Percentiles rank a stretch among this genome's conserved stretches.
Conservation (phyloP, 2,329 filamentous ascomycete species). For the Aspergillus caelatus region DNA sequence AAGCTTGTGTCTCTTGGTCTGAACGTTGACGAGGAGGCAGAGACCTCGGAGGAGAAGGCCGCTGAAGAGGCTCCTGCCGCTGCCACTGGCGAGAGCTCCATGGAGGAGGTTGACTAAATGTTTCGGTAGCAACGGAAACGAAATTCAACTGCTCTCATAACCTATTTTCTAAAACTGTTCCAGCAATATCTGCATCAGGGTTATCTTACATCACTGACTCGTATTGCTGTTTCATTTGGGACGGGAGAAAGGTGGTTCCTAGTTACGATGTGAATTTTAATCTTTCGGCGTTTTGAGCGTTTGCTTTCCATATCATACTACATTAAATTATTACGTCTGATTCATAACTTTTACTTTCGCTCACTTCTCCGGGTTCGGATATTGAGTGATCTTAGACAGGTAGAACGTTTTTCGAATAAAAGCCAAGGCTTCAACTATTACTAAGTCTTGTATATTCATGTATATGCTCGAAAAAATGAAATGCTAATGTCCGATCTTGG, state of each 20-base stretch:
- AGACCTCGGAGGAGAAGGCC: slow-evolving; percentile 62
- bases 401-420: slow-evolving; percentile 19
- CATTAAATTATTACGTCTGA: slow-evolving; percentile 19
- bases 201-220: slow-evolving; percentile 7
- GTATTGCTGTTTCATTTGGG: slow-evolving; percentile 23
- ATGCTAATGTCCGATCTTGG: neutral
- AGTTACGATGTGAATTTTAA: slow-evolving; percentile 20
- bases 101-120: slow-evolving; percentile 98
- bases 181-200: slow-evolving; percentile 17
- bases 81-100: slow-evolving; percentile 82
- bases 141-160: slow-evolving; percentile 15
- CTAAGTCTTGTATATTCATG: neutral
- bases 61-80: slow-evolving; percentile 62
- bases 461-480: neutral
- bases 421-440: slow-evolving; percentile 4
- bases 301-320: slow-evolving; percentile 13
- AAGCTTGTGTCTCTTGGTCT: slow-evolving; percentile 97
- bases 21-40: slow-evolving; percentile 93
- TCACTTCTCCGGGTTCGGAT: neutral
- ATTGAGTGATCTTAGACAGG: slow-evolving; percentile 4
- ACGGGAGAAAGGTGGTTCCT: slow-evolving; percentile 16
- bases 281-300: slow-evolving; percentile 29
- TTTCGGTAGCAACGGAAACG: slow-evolving; percentile 18
- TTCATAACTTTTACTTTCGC: slow-evolving; percentile 4
- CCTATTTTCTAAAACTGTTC: slow-evolving; percentile 11